phyloP scores from a whole-genome alignment of 2,329 filamentous ascomycete species.

The Cytospora leucostoma region DNA sequence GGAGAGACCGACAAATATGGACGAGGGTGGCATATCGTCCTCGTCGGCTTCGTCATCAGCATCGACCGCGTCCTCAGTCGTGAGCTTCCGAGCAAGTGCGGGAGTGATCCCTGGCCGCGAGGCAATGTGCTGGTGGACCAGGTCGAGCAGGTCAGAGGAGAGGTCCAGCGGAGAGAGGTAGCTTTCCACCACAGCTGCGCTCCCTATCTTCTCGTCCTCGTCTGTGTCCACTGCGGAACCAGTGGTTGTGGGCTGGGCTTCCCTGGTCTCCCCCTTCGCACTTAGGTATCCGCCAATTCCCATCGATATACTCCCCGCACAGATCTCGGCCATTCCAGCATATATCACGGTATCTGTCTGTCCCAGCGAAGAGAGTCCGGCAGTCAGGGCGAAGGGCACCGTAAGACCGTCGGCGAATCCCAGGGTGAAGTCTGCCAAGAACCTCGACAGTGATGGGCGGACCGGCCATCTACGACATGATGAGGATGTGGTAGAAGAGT shows the following conservation, averaged over 20 bases:
- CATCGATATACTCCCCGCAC: conserved; percentile 73
- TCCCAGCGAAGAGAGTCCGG: conserved; percentile 64
- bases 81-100: conserved; percentile 7
- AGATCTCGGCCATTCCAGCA: conserved; percentile 69
- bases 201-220: not conserved
- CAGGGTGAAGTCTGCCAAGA: conserved; percentile 67
- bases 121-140: conserved; percentile 28
- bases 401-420: conserved; percentile 75
- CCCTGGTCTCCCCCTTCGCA: conserved; percentile 44
- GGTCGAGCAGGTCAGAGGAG: conserved; percentile 29
- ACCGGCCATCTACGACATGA: not conserved
- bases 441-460: conserved; percentile 38
- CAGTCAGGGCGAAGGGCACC: conserved; percentile 73
- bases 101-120: conserved; percentile 14
- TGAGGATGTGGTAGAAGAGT: not conserved
- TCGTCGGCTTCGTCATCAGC: conserved; percentile 19
- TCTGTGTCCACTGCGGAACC: conserved; percentile 3
- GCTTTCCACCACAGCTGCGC: conserved; percentile 3
- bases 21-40: conserved; percentile 25
- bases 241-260: conserved; percentile 16
- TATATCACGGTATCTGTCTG: conserved; percentile 64
- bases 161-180: conserved; percentile 31
- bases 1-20: conserved; percentile 33
- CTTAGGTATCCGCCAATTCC: conserved; percentile 71
- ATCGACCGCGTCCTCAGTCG: not conserved